Percentiles rank a stretch among this genome's conserved stretches.
Conservation (phyloP, 163 green algal genomes). For the Dunaliella salina region DNA sequence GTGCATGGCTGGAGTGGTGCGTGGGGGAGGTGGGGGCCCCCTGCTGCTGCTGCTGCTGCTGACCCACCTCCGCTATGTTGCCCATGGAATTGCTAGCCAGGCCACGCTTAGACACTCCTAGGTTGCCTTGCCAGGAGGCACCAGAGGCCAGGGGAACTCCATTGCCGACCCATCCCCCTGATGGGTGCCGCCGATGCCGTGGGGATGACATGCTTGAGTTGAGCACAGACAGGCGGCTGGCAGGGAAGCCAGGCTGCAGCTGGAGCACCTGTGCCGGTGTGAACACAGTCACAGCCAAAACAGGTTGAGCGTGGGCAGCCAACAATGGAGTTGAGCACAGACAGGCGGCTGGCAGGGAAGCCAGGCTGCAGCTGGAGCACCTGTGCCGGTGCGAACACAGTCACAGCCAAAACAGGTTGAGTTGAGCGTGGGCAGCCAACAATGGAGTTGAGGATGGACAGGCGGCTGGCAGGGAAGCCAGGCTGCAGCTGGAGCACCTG, state of each 20-base stretch:
- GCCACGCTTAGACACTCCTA: background rate
- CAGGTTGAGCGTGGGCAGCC: no score
- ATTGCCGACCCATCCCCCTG: background rate
- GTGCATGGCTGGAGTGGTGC: no score
- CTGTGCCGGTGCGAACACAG: background rate
- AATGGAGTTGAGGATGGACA: background rate
- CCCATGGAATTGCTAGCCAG: background rate
- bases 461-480: background rate
- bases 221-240: background rate
- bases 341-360: background rate
- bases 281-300: no score
- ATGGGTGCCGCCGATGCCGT: background rate
- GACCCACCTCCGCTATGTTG: background rate
- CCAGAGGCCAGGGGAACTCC: background rate
- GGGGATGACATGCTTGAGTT: background rate
- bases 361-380: background rate
- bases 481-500: background rate
- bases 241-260: background rate
- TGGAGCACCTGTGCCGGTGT: background rate
- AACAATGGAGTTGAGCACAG: background rate
- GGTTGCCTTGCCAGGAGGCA: background rate
- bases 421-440: no score
- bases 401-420: no score
- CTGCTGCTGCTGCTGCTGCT: background rate
- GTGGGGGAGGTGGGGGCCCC: background rate